Evolutionary conservation across 2,329 filamentous ascomycete genomes (phyloP).

Genomic region (Chalara sp.): DNA sequence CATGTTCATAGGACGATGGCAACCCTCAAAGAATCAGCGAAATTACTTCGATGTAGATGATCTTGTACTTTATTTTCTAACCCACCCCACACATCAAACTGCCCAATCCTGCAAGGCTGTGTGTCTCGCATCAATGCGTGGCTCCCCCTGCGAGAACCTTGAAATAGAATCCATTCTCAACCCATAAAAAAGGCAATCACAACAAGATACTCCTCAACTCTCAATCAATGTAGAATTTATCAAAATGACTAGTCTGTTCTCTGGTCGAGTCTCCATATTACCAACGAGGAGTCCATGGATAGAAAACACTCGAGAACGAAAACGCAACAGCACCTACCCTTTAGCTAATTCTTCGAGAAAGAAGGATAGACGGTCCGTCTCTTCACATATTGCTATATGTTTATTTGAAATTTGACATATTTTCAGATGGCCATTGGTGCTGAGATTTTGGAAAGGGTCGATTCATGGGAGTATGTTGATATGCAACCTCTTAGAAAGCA

Average conservation of each 20-base stretch:
- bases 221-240: no score
- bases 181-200: no score
- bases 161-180: no score
- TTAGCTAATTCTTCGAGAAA: conserved; percentile 23
- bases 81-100: no score
- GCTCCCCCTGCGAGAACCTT: no score
- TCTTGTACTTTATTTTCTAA: no score
- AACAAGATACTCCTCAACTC: no score
- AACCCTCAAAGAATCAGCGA: no score
- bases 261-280: conserved; percentile 15
- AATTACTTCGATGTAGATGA: no score
- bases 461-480: conserved; percentile 39
- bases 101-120: no score
- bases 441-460: conserved; percentile 58
- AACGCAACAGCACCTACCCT: conserved; percentile 14
- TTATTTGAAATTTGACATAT: conserved; percentile 7
- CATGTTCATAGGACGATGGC: no score
- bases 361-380: conserved; percentile 22
- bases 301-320: conserved; percentile 6
- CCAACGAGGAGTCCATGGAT: conserved; percentile 11
- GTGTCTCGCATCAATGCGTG: no score
- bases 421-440: conserved; percentile 52
- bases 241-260: conserved; percentile 6
- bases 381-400: background rate
- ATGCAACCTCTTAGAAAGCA: background rate